These are phyloP conservation scores for Orychophragmus violaceus DNA, from an alignment of 345 rosid genomes.

Conservation along the genomic window DNA sequence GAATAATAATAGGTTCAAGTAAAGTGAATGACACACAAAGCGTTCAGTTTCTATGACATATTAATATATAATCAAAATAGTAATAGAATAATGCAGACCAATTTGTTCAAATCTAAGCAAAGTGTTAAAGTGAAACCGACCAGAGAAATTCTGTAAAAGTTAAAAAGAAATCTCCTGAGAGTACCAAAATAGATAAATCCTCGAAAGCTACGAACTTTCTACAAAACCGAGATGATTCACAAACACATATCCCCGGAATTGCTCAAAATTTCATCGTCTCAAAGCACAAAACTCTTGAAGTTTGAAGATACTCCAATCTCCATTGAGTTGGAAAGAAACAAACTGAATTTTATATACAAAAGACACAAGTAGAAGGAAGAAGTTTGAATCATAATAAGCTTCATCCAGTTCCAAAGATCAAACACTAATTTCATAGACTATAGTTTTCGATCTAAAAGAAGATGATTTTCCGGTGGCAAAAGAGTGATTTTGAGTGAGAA, in stretches of 20 bases:
- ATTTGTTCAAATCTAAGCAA: slow-evolving; percentile 32
- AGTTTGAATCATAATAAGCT: not conserved
- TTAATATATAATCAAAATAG: slow-evolving; percentile 2
- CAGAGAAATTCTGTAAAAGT: slow-evolving; percentile 4
- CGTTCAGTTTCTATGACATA: not conserved
- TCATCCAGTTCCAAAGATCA: not conserved
- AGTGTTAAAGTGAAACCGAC: slow-evolving; percentile 34
- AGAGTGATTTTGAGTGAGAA: not conserved
- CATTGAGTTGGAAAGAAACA: not conserved
- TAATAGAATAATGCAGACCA: slow-evolving; percentile 14
- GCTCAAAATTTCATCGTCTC: slow-evolving; percentile 8
- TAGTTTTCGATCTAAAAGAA: too few species aligned
- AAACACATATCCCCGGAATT: slow-evolving; percentile 14
- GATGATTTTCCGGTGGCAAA: not conserved
- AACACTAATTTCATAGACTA: too few species aligned
- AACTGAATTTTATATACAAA: not conserved
- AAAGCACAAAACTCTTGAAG: slow-evolving; percentile 8
- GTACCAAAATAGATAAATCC: slow-evolving; percentile 6
- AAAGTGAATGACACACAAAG: slow-evolving; percentile 45
- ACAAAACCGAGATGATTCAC: slow-evolving; percentile 19
- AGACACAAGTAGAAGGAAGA: not conserved
- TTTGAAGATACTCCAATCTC: not conserved
- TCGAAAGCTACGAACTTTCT: slow-evolving; percentile 25
- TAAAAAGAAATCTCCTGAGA: not conserved
- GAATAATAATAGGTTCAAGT: slow-evolving; percentile 41